Evolutionary conservation across 768 basidiomycete genomes (phyloP), one percentile per base, ranked within the genome.

Genomic region (Termitomyces heimii): DNA sequence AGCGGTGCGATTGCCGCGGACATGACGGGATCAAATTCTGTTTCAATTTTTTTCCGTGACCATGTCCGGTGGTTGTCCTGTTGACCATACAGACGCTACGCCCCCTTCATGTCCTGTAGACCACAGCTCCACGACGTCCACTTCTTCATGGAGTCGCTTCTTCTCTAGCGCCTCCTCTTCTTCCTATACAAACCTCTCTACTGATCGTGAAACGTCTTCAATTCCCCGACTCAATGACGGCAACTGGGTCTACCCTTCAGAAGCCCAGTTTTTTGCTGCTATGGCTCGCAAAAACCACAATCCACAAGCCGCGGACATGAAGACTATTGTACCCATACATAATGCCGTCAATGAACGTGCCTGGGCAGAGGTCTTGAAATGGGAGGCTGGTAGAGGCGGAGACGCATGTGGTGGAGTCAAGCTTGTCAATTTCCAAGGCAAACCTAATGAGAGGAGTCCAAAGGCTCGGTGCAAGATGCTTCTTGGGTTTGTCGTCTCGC

Each of bases 211-310:
- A 69, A 77, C 81, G 29, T 97, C 94, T 6, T 90, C 92, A 28
- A 98, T 98, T 68, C 96, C 96, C 18, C 84, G 86, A 65, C 68
- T 75, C 20, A 71, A 77, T 42, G 83, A 84, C 49, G 80, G 78
- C 43, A 88, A 93, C 56, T 99, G 97, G 97, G 90, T 97, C 48
- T 99, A 99, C 72, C 97, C 97, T 24, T 98, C 96, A 20, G 93
- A 98, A 69, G 84, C 89, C n/a, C 96, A 98, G 73, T 99, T 99
- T 79, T 98, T 90, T 71, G 80, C 89, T n/a, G 96, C 97, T 20
- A 94, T 99, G 88, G 82, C 86, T 56, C 85, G 96, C 58, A 98
- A 98, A 75, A 86, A 97, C 65, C 92, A 97, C 70, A 84, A 88
- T 54, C 95, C 95, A 4, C 80, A 85, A 31, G 81, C 88, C 22